Evolutionary conservation across 179 eudicot species (phyloP).

Genomic region (Beta corolliflora): DNA sequence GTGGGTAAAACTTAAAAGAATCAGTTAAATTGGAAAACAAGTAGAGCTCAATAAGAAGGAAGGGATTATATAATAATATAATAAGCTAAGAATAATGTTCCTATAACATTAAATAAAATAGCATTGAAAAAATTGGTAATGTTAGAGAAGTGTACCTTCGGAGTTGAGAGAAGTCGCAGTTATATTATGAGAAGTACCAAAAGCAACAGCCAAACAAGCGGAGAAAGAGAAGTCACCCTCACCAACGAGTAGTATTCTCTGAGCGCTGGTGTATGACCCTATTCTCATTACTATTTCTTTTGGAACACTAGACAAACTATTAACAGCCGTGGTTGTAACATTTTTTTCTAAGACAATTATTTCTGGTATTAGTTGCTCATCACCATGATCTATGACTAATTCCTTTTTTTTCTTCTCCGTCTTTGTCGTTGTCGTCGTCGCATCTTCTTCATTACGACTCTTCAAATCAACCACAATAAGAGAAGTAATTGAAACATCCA

Average conservation of each 20-base stretch:
- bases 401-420: neutral
- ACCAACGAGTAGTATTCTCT: conserved; percentile 42
- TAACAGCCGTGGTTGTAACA: neutral
- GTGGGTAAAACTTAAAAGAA: too few relatives aligned
- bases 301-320: neutral
- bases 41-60: too few relatives aligned
- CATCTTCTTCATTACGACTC: neutral
- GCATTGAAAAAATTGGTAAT: too few relatives aligned
- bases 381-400: neutral
- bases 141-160: conserved; percentile 19
- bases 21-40: too few relatives aligned
- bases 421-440: too few relatives aligned
- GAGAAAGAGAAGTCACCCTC: conserved; percentile 59
- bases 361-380: neutral
- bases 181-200: conserved; percentile 34
- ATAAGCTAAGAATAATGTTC: too few relatives aligned
- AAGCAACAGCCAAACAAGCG: conserved; percentile 36
- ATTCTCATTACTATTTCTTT: conserved; percentile 7
- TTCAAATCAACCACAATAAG: neutral
- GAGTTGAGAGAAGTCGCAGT: conserved; percentile 44
- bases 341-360: neutral
- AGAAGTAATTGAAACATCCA: neutral
- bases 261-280: conserved; percentile 31
- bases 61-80: too few relatives aligned
- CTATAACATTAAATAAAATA: too few relatives aligned